Percentiles rank a stretch among this genome's conserved stretches.
These are phyloP conservation scores for Haplosporangium gracile DNA, from an alignment of 192 early-diverging fungal species.

Conservation along the genomic window DNA sequence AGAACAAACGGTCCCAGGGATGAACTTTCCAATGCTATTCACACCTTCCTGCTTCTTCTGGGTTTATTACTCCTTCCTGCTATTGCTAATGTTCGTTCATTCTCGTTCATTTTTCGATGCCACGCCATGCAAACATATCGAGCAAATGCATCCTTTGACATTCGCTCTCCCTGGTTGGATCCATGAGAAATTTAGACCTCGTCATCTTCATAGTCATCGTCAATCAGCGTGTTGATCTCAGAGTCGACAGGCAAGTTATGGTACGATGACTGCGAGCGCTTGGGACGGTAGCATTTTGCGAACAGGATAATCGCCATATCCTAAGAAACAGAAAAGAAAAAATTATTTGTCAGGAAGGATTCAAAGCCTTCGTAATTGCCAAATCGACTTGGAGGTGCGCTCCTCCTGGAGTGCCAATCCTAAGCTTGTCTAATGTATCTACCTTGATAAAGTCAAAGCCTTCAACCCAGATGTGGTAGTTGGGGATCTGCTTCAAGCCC, in stretches of 20 bases:
- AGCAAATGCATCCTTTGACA: neutral
- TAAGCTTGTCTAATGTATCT: neutral
- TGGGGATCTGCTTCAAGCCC: conserved; percentile 57
- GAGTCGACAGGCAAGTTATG: conserved; percentile 55
- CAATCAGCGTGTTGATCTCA: conserved; percentile 56
- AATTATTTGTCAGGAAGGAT: neutral
- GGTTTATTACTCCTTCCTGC: neutral
- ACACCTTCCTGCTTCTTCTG: neutral
- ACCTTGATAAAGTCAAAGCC: conserved; percentile 59
- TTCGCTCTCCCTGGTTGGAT: neutral
- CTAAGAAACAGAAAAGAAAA: conserved; percentile 1
- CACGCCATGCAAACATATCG: no score
- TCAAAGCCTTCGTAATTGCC: neutral
- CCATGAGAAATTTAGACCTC: conserved; percentile 19
- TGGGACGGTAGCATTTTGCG: conserved; percentile 52
- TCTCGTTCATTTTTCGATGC: neutral
- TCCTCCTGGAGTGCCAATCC: no score
- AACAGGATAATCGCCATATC: conserved; percentile 44
- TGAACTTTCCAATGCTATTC: neutral
- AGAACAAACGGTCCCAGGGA: neutral
- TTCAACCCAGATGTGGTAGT: conserved; percentile 56
- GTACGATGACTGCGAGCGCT: conserved; percentile 48
- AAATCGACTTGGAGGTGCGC: no score
- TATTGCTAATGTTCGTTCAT: neutral
- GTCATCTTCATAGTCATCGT: conserved; percentile 54